Evolutionary conservation across 2,329 filamentous ascomycete genomes (phyloP), one percentile per base, ranked within the genome.

Genomic region (Claviceps lovelessii): DNA sequence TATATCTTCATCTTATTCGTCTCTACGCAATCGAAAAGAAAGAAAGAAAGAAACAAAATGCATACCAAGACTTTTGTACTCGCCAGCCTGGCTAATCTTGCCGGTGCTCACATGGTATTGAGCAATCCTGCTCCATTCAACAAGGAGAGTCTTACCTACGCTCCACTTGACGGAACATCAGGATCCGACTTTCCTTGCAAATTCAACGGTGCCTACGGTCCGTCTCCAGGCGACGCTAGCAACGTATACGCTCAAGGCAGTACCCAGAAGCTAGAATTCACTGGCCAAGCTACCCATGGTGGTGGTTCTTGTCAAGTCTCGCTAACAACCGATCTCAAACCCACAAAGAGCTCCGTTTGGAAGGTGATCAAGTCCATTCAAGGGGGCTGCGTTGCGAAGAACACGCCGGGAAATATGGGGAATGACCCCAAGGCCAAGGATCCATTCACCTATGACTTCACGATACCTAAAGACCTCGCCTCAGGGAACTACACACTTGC

Each of bases 261-360:
- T 62, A 64, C 56, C 0, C 67, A 70, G 23, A 67, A 72, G 0
- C 75, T 96, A 1, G 68, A 70, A 0, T 88, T 95, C 68, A 71
- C 71, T 0, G 90, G 90, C 41, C 73, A 76, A 51, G 90, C 90
- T 3, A 81, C 84, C 0, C 93, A 98, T 61, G 90, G 90, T 19
- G 93, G 93, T 54, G 93, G 93, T 0, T 94, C 88, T 0, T 97
- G 93, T 73, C 93, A 98, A 63, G 72, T 97, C 55, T 86, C 85
- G 9, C 73, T 98, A 62, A 93, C 90, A 0, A 89, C 86, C 19
- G 91, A 96, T 61, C 73, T 76, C 11, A 71, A 76, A 13, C 83
- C 90, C 0, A 83, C 79, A 31, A 79, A 78, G 60, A 68, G 79
- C 60, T 85, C 81, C 0, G 76, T 79, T 28, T 98, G 86, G 83